Evolutionary conservation across 2,329 filamentous ascomycete species (phyloP).

Genomic region (Talaromyces rugulosus): DNA sequence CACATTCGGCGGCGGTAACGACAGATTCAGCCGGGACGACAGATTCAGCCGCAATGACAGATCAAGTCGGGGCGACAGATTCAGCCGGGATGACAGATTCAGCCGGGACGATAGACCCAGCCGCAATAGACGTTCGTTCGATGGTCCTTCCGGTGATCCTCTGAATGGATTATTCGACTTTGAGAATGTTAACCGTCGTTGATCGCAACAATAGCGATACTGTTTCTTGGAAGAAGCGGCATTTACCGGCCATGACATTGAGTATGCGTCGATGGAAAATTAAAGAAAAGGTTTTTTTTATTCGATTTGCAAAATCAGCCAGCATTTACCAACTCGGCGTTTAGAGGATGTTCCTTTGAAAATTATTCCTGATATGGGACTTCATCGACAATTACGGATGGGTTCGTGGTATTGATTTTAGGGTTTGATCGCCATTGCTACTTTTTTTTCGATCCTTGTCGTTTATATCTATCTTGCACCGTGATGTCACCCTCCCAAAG

Average conservation of each 20-base stretch:
- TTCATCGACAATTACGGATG: background rate
- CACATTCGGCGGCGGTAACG: background rate
- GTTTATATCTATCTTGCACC: background rate
- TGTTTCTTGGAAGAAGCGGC: background rate
- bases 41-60: background rate
- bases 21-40: background rate
- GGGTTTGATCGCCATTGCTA: background rate
- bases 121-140: background rate
- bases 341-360: background rate
- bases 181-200: background rate
- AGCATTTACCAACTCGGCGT: background rate
- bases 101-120: background rate
- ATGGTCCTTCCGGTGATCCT: background rate
- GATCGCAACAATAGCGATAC: background rate
- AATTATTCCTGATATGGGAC: background rate
- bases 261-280: background rate
- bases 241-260: background rate
- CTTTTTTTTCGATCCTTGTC: conserved; percentile 8
- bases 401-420: background rate
- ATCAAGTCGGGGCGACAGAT: background rate
- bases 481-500: background rate
- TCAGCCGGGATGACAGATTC: background rate
- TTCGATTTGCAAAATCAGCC: background rate
- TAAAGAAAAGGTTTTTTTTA: background rate
- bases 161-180: background rate